A percentile compares a stretch with the other conserved stretches of the same genome.
Conservation (phyloP, 2,329 filamentous ascomycete genomes). For the Microsporum audouinii region DNA sequence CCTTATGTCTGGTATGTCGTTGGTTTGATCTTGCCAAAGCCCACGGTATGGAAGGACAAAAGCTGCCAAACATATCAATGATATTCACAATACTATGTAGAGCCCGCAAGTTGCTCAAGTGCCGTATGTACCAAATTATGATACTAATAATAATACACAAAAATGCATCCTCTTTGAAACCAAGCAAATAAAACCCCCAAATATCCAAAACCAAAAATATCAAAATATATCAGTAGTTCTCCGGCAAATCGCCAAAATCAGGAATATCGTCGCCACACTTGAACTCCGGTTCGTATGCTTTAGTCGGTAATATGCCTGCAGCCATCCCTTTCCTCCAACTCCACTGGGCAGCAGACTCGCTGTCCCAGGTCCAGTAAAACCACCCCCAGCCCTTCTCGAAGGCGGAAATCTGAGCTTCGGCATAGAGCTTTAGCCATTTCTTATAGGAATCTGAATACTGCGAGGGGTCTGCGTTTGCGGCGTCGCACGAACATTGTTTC, state of each 20-base stretch:
- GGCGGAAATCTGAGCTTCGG: constrained; percentile 87
- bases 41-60: no score
- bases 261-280: constrained; percentile 46
- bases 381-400: constrained; percentile 93
- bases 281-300: constrained; percentile 60
- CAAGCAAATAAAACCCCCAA: not conserved
- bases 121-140: not conserved
- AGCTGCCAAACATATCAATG: no score
- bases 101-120: no score
- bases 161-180: not conserved
- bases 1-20: no score
- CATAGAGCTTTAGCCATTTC: constrained; percentile 75
- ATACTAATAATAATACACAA: not conserved
- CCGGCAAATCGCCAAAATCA: constrained; percentile 34
- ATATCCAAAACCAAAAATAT: not conserved
- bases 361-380: constrained; percentile 99
- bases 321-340: constrained; percentile 61
- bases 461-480: constrained; percentile 61
- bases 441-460: constrained; percentile 66
- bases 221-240: constrained; percentile 28
- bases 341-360: constrained; percentile 78
- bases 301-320: constrained; percentile 66
- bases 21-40: no score
- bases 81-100: no score
- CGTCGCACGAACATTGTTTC: constrained; percentile 54